Evolutionary conservation across 2,329 filamentous ascomycete species (phyloP).

Genomic region (Colletotrichum godetiae): DNA sequence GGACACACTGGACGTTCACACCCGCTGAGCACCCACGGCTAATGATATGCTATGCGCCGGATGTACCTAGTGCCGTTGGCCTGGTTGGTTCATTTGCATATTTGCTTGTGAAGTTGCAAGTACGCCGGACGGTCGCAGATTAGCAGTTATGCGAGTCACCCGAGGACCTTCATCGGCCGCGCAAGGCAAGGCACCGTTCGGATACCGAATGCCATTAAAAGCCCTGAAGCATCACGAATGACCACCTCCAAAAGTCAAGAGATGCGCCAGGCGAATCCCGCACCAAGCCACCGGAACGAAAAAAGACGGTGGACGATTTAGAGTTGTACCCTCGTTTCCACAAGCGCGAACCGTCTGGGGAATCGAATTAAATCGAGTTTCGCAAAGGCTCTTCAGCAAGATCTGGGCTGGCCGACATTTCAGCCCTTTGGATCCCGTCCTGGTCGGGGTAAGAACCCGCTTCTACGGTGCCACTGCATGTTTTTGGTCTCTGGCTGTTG

Average conservation of each 20-base stretch:
- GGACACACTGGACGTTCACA: background rate
- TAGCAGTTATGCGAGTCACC: conserved; percentile 29
- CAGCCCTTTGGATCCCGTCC: conserved; percentile 11
- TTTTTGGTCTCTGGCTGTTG: conserved; percentile 1
- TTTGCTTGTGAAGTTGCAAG: conserved; percentile 22
- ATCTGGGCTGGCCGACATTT: conserved; percentile 8
- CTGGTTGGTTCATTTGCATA: background rate
- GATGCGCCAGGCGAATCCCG: conserved; percentile 4
- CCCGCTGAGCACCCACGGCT: background rate
- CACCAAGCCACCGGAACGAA: background rate
- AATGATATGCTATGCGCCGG: background rate
- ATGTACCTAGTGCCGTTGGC: conserved; percentile 1
- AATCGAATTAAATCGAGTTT: background rate
- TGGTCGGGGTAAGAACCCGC: background rate
- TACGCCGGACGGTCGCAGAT: conserved; percentile 11
- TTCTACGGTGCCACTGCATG: background rate
- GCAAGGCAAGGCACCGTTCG: conserved; percentile 1
- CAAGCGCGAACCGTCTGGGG: conserved; percentile 29
- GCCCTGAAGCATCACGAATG: conserved; percentile 2
- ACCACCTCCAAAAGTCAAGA: background rate
- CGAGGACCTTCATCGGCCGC: conserved; percentile 8
- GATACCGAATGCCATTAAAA: conserved; percentile 1
- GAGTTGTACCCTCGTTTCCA: conserved; percentile 18
- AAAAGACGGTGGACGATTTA: conserved; percentile 16
- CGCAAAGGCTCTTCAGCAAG: conserved; percentile 8